Evolutionary conservation across 2,329 filamentous ascomycete genomes (phyloP), one percentile per base, ranked within the genome.

Genomic region (Akanthomyces dipterigenus): DNA sequence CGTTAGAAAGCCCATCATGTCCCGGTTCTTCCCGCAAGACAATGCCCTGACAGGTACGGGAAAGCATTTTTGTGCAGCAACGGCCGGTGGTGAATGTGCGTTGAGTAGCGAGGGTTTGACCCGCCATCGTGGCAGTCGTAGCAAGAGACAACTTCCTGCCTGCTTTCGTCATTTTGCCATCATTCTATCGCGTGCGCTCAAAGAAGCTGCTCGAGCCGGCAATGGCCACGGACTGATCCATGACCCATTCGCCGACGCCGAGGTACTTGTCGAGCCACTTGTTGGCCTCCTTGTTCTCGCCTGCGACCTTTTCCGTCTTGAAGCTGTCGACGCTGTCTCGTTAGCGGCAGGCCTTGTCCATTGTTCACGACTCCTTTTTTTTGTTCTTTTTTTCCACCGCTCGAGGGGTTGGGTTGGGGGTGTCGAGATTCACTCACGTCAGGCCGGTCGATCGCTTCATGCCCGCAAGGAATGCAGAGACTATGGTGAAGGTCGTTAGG

Each of bases 391-490:
- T 28, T 31, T 34, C 26, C 24, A 16, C 5, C 11, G 16, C 22
- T 7, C 6, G n/a, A 16, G 3, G 36, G 36, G 16, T 20, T 18
- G 48, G 7, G 14, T 6, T 18, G n/a, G 18, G 28, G 31, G 43
- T 14, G 20, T 14, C 31, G 28, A 8, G 31, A 2, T 46, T 62
- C 68, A 89, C 90, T 85, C 90, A 99, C 95, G 93, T 97, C 78
- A 99, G 83, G 71, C 95, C 95, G 64, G 95, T 98, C 66, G 93
- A 97, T 69, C 95, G 91, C 80, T 96, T 96, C 81, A 99, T 93
- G 71, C 95, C 95, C 43, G 95, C 95, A 67, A 99, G 87, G 75
- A 98, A 93, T 65, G 95, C 91, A 70, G 95, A 99, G 75, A 99
- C 90, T 96, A 63, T 26, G 11, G 3, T n/a, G 1, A 53, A 24